Evolutionary conservation across 306 rosid species (phyloP), one percentile per base, ranked within the genome.

Genomic region (Prinsepia uniflora): DNA sequence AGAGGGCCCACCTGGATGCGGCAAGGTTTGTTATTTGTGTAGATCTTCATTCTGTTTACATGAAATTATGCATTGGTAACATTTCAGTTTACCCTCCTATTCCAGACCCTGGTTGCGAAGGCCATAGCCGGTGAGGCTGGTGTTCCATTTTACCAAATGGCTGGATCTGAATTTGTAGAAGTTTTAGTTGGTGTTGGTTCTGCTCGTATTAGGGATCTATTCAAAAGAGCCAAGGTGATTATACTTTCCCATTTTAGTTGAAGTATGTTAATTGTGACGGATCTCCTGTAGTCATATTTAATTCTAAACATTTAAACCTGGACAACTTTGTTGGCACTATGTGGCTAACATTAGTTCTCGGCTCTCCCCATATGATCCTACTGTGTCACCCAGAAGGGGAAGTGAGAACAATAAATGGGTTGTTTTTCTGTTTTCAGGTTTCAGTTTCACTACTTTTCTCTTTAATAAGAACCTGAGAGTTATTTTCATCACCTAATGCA

Each of bases 111-210:
- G 82, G 97, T 94, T 82, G 99, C 99, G 56, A 94, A 94, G 82
- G 99, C 99, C 81, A 94, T 94, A 72, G 99, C 99, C 59, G 99
- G 99, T 48, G 99, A 94, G 85, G 99, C 99, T 65, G 99, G 95
- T 54, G 99, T 94, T 79, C 99, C 99, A 43, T 94, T 94, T 83
- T 94, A 91, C 84, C 99, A 94, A 86, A 94, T 94, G 99, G 99
- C 99, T 76, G 99, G 99, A 64, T 94, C 99, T 13, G 97, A 94
- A 76, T 94, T 94, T 79, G 99, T 94, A 61, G 99, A 94, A 83
- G 96, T 94, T 84, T 85, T 94, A 73, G 99, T 94, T 56, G 99
- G 99, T 74, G 97, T 94, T 81, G 99, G 99, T 77, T 94, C 99
- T 75, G 99, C 99, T 41, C 99, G 99, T 75, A 84, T 94, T 81